phyloP scores from a whole-genome alignment of 1,284 basidiomycete species.

The Irpex sp. region DNA sequence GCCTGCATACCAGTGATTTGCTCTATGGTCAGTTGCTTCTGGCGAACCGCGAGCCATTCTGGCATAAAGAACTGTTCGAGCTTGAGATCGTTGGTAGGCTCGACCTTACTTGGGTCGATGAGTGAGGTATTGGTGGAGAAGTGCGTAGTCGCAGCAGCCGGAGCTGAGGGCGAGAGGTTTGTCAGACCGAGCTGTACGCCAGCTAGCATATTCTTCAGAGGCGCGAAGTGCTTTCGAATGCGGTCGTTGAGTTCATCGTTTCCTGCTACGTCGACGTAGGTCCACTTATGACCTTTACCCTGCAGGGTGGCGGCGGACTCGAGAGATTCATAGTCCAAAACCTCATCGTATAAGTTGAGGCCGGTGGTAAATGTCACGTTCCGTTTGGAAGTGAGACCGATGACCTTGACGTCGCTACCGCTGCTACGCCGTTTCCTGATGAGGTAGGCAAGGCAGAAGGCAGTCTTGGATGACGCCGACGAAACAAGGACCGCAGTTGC shows the following conservation, averaged over 20 bases:
- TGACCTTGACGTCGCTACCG: conserved; percentile 26
- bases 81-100: conserved; percentile 24
- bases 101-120: conserved; percentile 11
- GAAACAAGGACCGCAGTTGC: conserved; percentile 49
- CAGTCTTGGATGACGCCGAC: conserved; percentile 64
- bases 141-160: conserved; percentile 5
- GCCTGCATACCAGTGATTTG: conserved; percentile 49
- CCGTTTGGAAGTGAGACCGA: conserved; percentile 55
- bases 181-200: conserved; percentile 51
- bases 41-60: conserved; percentile 57
- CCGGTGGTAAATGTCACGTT: conserved; percentile 52
- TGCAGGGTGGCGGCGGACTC: conserved; percentile 22
- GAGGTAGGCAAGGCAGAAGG: conserved; percentile 59
- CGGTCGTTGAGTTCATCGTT: conserved; percentile 44
- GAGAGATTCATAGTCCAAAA: conserved; percentile 47
- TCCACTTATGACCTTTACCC: conserved; percentile 34
- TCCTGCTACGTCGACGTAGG: conserved; percentile 63
- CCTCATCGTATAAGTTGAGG: conserved; percentile 51
- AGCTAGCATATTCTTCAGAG: conserved; percentile 34
- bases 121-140: conserved; percentile 28
- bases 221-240: conserved; percentile 36
- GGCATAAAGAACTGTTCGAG: conserved; percentile 61
- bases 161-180: conserved; percentile 43
- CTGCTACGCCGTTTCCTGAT: conserved; percentile 36
- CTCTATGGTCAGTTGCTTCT: conserved; percentile 37